Evolutionary conservation across 306 rosid genomes (phyloP).

Genomic region (Ceratonia siliqua): DNA sequence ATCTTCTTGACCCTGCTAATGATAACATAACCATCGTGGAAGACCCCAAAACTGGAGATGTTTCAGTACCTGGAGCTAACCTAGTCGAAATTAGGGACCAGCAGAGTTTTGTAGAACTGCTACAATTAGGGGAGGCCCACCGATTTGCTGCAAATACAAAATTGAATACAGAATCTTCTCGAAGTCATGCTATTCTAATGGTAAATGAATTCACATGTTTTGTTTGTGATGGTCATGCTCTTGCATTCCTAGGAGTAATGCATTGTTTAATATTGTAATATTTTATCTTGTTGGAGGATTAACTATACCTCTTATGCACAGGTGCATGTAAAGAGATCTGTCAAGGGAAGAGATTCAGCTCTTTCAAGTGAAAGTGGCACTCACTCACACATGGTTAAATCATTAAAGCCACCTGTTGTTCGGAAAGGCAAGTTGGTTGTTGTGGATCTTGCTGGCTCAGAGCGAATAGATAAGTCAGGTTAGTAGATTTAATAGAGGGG

Average conservation of each 20-base stretch:
- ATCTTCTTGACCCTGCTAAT: slow-evolving; percentile 90
- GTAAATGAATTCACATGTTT: slow-evolving; percentile 45
- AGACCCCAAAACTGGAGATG: slow-evolving; percentile 98
- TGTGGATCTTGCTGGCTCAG: slow-evolving; percentile 99
- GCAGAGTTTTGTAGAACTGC: slow-evolving; percentile 76
- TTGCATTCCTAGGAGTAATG: slow-evolving; percentile 33
- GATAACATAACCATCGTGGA: slow-evolving; percentile 88
- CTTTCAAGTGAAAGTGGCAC: slow-evolving; percentile 70
- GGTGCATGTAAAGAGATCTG: slow-evolving; percentile 81
- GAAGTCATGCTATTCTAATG: slow-evolving; percentile 99
- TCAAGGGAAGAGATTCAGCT: slow-evolving; percentile 75
- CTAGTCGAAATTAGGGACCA: slow-evolving; percentile 87
- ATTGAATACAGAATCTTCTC: slow-evolving; percentile 93
- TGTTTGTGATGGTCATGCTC: slow-evolving; percentile 30
- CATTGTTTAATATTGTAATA: slow-evolving; percentile 17
- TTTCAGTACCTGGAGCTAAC: slow-evolving; percentile 92
- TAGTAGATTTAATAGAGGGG: slow-evolving; percentile 30
- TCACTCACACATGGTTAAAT: slow-evolving; percentile 61
- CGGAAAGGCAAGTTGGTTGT: slow-evolving; percentile 91
- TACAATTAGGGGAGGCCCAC: slow-evolving; percentile 92
- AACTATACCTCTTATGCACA: slow-evolving; percentile 38
- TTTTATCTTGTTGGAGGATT: slow-evolving; percentile 32
- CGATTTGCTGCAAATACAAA: slow-evolving; percentile 98
- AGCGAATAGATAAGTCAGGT: slow-evolving; percentile 98
- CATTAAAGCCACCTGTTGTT: slow-evolving; percentile 72